A percentile compares a stretch with the other conserved stretches of the same genome.
Conservation (phyloP, 352 stramenopile species). For the Phytopythium vexans region DNA sequence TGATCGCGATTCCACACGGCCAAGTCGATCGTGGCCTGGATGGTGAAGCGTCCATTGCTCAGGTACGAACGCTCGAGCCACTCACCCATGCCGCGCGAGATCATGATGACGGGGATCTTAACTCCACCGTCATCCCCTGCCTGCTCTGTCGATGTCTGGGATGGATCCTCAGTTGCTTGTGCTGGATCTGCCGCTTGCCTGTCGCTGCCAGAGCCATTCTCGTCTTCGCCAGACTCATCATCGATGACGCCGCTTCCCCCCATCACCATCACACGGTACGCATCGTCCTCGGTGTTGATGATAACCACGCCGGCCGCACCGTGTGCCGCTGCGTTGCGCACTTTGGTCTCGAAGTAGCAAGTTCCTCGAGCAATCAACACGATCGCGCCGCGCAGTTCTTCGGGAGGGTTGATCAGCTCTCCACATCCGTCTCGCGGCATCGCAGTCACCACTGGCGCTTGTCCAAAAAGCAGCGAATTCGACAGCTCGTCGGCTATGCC, state of each 20-base stretch:
- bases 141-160: no score
- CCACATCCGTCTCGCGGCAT: slow-evolving; percentile 56
- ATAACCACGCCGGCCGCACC: slow-evolving; percentile 58
- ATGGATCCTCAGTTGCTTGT: no score
- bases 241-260: slow-evolving; percentile 28
- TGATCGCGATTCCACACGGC: slow-evolving; percentile 24
- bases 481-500: slow-evolving; percentile 34
- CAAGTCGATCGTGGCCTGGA: slow-evolving; percentile 38
- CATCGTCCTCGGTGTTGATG: slow-evolving; percentile 58
- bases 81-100: slow-evolving; percentile 52
- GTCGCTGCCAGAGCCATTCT: not conserved
- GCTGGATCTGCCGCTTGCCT: no score
- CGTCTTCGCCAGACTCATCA: slow-evolving; percentile 9
- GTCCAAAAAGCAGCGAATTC: slow-evolving; percentile 16
- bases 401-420: slow-evolving; percentile 20
- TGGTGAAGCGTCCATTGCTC: not conserved
- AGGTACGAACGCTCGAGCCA: slow-evolving; percentile 33
- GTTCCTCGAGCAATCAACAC: slow-evolving; percentile 48
- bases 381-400: slow-evolving; percentile 44
- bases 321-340: slow-evolving; percentile 37
- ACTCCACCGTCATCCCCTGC: slow-evolving; percentile 1
- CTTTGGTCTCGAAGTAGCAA: slow-evolving; percentile 80
- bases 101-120: slow-evolving; percentile 57
- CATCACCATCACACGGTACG: slow-evolving; percentile 79
- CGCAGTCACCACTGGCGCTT: slow-evolving; percentile 35